Percentiles rank a stretch among this genome's conserved stretches.
Conservation (phyloP, 139 green algal genomes). For the Chlorella sp. region DNA sequence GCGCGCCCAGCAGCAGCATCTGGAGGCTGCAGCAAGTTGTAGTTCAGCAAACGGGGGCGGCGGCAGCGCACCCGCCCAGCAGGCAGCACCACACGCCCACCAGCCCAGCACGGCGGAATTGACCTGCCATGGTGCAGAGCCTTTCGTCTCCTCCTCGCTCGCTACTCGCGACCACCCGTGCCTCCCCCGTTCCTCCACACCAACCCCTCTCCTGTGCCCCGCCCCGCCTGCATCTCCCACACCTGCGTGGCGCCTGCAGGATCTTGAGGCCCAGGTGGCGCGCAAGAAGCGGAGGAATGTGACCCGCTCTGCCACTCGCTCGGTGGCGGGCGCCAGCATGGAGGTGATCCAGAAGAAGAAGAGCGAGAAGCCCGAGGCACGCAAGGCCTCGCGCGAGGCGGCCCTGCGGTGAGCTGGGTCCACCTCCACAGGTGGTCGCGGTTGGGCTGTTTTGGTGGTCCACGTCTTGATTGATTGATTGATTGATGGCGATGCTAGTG, state of each 20-base stretch:
- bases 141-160: no score
- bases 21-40: no score
- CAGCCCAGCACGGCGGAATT: no score
- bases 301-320: constrained; percentile 70
- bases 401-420: constrained; percentile 75
- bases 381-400: constrained; percentile 89
- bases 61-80: no score
- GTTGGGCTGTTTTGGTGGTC: no score
- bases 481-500: no score
- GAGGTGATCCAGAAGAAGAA: constrained; percentile 96
- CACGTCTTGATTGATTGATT: no score
- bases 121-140: no score
- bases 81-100: background rate
- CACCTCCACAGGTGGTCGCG: no score
- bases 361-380: constrained; percentile 87
- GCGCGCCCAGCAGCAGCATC: no score
- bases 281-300: constrained; percentile 90
- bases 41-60: no score
- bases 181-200: background rate
- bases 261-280: constrained; percentile 69
- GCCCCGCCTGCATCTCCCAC: background rate
- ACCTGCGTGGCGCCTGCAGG: constrained; percentile 45
- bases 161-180: no score
- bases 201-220: background rate
- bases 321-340: constrained; percentile 88